These are phyloP conservation scores for Paracamarosporium sp. DNA, from an alignment of 2,329 filamentous ascomycete species.

Conservation along the genomic window DNA sequence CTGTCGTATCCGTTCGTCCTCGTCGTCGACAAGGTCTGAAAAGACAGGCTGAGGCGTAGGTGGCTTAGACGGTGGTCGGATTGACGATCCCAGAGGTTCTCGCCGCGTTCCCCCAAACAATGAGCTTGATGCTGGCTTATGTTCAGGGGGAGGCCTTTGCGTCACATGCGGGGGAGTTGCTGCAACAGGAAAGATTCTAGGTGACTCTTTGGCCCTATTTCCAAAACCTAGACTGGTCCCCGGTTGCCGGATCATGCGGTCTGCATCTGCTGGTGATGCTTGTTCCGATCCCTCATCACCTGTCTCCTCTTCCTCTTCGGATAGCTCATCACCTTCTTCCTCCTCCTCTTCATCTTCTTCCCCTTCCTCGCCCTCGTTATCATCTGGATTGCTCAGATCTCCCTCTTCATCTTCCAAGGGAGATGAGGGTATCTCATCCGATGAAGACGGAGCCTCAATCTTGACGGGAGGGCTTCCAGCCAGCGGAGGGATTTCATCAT, in stretches of 20 bases:
- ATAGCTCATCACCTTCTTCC: neutral
- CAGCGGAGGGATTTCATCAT: constrained; percentile 52
- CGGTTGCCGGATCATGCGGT: constrained; percentile 22
- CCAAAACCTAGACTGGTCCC: constrained; percentile 23
- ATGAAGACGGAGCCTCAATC: constrained; percentile 45
- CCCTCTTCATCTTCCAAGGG: constrained; percentile 40
- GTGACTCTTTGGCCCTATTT: constrained; percentile 30
- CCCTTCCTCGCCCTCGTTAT: constrained; percentile 37
- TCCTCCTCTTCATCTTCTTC: constrained; percentile 32
- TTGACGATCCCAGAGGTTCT: constrained; percentile 37
- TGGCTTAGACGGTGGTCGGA: constrained; percentile 40
- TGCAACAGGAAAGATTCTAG: constrained; percentile 35
- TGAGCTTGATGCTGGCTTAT: constrained; percentile 56
- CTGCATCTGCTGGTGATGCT: constrained; percentile 28
- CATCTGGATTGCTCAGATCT: constrained; percentile 47
- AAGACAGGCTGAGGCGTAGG: constrained; percentile 47
- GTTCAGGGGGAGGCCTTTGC: constrained; percentile 6
- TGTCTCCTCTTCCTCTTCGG: constrained; percentile 52
- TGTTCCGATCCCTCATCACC: constrained; percentile 47
- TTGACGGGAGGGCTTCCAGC: constrained; percentile 57
- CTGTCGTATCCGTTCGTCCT: constrained; percentile 71
- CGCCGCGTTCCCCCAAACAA: constrained; percentile 31
- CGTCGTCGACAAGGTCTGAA: constrained; percentile 57
- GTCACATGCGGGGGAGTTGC: constrained; percentile 39
- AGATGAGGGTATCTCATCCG: constrained; percentile 33